These are phyloP conservation scores for Penicillium crustosum DNA, from an alignment of 2,329 filamentous ascomycete genomes.

Conservation along the genomic window DNA sequence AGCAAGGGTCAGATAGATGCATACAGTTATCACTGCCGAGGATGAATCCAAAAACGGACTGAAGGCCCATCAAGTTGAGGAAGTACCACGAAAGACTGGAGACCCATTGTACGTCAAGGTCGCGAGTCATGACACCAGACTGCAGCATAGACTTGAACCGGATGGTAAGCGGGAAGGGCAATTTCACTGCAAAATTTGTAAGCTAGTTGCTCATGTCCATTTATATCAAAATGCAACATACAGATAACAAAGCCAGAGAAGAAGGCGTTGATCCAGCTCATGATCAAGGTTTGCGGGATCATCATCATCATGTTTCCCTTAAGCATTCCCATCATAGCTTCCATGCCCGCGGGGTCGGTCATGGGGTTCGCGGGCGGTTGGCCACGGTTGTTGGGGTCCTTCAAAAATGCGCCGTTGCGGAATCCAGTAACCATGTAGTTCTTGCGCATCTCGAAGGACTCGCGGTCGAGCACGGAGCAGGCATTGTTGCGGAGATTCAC, in stretches of 20 bases:
- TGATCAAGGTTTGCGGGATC: slow-evolving; percentile 96
- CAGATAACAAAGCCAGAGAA: slow-evolving; percentile 98
- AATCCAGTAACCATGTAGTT: slow-evolving; percentile 77
- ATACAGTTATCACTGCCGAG: slow-evolving; percentile 92
- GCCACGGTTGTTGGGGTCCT: slow-evolving; percentile 80
- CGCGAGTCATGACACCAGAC: slow-evolving; percentile 89
- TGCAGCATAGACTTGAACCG: slow-evolving; percentile 99
- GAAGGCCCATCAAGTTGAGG: slow-evolving; percentile 90
- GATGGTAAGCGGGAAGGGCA: slow-evolving; percentile 94
- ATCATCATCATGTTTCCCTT: slow-evolving; percentile 99
- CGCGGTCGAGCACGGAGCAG: slow-evolving; percentile 73
- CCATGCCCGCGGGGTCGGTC: slow-evolving; percentile 94
- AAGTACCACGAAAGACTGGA: slow-evolving; percentile 99
- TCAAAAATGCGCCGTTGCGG: slow-evolving; percentile 83
- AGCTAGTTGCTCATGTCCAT: not conserved
- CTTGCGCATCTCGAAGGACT: slow-evolving; percentile 77
- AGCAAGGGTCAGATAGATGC: slow-evolving; percentile 27
- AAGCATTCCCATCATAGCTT: slow-evolving; percentile 99
- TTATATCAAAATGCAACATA: slow-evolving; percentile 48
- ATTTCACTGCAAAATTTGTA: slow-evolving; percentile 65
- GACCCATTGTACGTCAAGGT: slow-evolving; percentile 98
- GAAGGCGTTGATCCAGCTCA: slow-evolving; percentile 99
- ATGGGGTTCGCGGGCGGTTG: slow-evolving; percentile 91
- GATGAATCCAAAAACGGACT: slow-evolving; percentile 96
- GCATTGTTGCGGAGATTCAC: slow-evolving; percentile 81